Base-by-base conservation (phyloP, 1,139 yeast species). In the Eremothecium coryli region DNA sequence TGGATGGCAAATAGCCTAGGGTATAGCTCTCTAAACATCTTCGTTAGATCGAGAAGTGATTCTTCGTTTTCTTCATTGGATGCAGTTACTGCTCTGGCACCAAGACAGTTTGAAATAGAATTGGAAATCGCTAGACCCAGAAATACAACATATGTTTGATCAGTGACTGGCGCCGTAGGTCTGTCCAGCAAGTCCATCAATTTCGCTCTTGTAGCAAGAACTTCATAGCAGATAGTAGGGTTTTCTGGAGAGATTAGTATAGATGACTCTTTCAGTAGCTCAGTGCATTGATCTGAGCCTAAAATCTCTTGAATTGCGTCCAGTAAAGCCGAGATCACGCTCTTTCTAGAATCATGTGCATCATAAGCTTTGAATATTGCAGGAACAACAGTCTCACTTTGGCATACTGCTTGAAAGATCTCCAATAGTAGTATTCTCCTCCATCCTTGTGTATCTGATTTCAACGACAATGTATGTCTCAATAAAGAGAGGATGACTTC, bases 101-200 rank as follows among this genome's bases (percentile, higher is more conserved):
- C 81, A 6, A 81, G 62, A 0, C 90, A 90, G 28, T 84, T 94
- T 4, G 85, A 68, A 26, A 78, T 62, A 1, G 70, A 58, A 29
- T 70, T 65, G 4, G 79, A 49, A 26, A 80, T 70, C 14, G 66
- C 66, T 37, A 76, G 62, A 1, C 78, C 68, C 33, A 88, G 63
- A 51, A 69, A 77, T 23, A 75, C 60, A 2, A 76, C 58, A 50
- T 88, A 86, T 0, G 80, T 70, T 2, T 64, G 63, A 1, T 93
- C 84, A 3, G 76, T 64, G 1, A 60, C 50, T 0, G 82, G 76
- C 0, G 94, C 77, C 23, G 81, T 93, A 0, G 64, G 48, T 48
- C 85, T 86, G 48, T 88, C 97, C 21, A 88, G 63, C 38, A 78
- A 71, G 39, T 86, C 95, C 29, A 86, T 64, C 38, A 76, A 69